These are phyloP conservation scores for Colletotrichum aenigma DNA, from an alignment of 2,329 filamentous ascomycete species.

Conservation along the genomic window DNA sequence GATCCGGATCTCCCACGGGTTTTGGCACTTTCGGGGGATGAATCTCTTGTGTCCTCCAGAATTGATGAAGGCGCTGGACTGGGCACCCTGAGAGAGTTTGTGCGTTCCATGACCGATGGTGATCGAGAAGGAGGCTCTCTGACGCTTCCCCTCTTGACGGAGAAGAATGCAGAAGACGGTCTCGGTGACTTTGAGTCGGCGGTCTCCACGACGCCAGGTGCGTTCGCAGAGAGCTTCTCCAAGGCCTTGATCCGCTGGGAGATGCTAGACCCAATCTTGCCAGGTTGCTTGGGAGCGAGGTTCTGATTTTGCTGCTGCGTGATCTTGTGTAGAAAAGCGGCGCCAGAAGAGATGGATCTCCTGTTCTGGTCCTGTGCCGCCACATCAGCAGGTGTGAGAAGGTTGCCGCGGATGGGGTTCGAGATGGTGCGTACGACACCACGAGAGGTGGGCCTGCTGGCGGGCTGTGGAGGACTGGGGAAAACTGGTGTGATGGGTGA, in stretches of 20 bases:
- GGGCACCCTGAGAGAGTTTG: conserved; percentile 39
- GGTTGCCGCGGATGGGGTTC: conserved; percentile 49
- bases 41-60: conserved; percentile 47
- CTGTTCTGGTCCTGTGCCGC: conserved; percentile 40
- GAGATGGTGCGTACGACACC: conserved; percentile 36
- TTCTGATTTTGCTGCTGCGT: conserved; percentile 56
- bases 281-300: conserved; percentile 67
- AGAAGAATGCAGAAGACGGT: conserved; percentile 62
- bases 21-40: conserved; percentile 47
- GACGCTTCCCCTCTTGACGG: conserved; percentile 52
- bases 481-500: conserved; percentile 78
- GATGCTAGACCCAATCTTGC: conserved; percentile 87
- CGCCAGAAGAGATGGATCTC: conserved; percentile 61
- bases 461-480: conserved; percentile 33
- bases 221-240: conserved; percentile 71
- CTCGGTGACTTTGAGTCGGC: conserved; percentile 15
- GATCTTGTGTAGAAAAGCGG: conserved; percentile 59
- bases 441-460: conserved; percentile 36
- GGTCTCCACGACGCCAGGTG: conserved; percentile 31
- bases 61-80: conserved; percentile 37
- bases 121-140: conserved; percentile 46
- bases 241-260: conserved; percentile 94
- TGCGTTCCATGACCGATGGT: conserved; percentile 49
- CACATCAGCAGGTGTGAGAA: conserved; percentile 50
- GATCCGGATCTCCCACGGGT: conserved; percentile 56